phyloP scores from a whole-genome alignment of 495 filamentous ascomycete genomes.

The Tuber magnatum region DNA sequence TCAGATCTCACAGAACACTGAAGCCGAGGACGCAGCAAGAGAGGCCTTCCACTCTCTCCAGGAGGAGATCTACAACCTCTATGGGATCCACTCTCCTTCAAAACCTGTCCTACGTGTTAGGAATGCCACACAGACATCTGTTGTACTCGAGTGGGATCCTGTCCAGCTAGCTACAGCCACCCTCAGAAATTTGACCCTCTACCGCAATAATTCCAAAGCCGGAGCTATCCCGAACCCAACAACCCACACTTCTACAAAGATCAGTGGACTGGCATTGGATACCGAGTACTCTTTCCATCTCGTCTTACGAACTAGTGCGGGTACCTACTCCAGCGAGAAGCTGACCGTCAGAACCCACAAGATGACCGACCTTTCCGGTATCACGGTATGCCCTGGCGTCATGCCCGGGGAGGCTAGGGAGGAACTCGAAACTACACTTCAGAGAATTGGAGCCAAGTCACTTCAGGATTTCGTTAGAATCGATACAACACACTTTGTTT shows the following conservation, averaged over 20 bases:
- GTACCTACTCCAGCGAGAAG: conserved; percentile 74
- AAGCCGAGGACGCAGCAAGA: conserved; percentile 65
- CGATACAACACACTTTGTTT: conserved; percentile 98
- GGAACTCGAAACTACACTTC: conserved; percentile 62
- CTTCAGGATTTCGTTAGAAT: conserved; percentile 85
- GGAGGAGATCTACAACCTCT: conserved; percentile 74
- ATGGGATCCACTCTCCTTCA: conserved; percentile 71
- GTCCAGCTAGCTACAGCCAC: conserved; percentile 88
- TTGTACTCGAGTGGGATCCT: conserved; percentile 97
- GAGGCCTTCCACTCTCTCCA: conserved; percentile 74
- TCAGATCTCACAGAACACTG: conserved; percentile 78
- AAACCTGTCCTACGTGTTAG: conserved; percentile 78
- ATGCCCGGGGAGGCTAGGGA: conserved; percentile 69
- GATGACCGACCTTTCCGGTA: conserved; percentile 95
- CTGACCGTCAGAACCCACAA: conserved; percentile 87
- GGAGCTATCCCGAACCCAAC: conserved; percentile 82
- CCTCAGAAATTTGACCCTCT: conserved; percentile 77
- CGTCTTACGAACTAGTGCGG: conserved; percentile 82
- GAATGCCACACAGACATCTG: conserved; percentile 92
- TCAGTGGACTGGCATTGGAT: conserved; percentile 90
- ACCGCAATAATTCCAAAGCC: conserved; percentile 91
- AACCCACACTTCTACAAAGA: conserved; percentile 87
- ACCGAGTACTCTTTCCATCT: conserved; percentile 93
- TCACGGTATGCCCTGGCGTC: conserved; percentile 88
- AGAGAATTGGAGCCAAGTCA: conserved; percentile 79